phyloP scores from a whole-genome alignment of 169 alveolate genomes.

The Miamiensis avidus region DNA sequence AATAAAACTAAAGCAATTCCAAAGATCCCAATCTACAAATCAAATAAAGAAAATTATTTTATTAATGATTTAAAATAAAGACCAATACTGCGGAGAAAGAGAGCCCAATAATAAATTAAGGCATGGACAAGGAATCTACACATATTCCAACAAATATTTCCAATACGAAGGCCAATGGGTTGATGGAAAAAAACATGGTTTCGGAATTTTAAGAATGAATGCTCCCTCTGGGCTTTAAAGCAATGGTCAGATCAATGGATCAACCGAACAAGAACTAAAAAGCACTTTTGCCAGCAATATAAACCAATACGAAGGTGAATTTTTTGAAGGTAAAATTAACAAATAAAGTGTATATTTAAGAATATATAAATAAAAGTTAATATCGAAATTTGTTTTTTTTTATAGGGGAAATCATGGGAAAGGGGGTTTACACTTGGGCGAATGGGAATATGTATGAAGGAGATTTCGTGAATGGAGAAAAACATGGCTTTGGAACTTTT shows the following conservation, averaged over 20 bases:
- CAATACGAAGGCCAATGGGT: not conserved
- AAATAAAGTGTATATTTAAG: too few species aligned
- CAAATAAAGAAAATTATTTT: too few species aligned
- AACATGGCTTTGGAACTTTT: slow-evolving; percentile 22
- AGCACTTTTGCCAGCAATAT: not conserved
- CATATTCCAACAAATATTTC: not conserved
- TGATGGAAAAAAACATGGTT: not conserved
- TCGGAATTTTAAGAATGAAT: not conserved
- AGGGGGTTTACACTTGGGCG: not conserved
- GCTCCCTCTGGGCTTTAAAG: not conserved
- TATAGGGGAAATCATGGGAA: not conserved
- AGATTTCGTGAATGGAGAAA: slow-evolving; percentile 18
- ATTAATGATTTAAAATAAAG: not conserved
- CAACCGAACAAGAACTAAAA: not conserved
- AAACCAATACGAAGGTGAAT: not conserved
- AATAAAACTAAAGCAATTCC: not conserved
- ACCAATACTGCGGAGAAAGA: not conserved
- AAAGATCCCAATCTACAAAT: not conserved
- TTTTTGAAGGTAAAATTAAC: not conserved
- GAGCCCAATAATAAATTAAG: not conserved
- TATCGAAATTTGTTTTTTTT: not conserved
- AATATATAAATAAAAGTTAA: not conserved
- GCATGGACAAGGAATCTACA: not conserved
- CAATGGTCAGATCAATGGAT: too few species aligned
- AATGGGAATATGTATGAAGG: slow-evolving; percentile 27